These are phyloP conservation scores for Murraya koenigii DNA, from an alignment of 345 rosid species.

Conservation along the genomic window DNA sequence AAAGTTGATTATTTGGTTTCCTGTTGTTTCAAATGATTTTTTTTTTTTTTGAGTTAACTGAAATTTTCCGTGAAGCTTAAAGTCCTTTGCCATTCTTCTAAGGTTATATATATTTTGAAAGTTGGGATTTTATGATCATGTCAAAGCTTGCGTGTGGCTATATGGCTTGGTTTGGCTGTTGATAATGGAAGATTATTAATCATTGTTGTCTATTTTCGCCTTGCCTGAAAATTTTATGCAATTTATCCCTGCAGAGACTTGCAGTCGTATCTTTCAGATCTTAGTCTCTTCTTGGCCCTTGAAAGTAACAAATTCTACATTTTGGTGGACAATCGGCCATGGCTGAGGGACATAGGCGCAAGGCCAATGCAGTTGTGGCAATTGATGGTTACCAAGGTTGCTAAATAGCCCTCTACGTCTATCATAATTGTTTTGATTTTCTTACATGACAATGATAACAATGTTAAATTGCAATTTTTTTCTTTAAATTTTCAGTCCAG, in stretches of 20 bases:
- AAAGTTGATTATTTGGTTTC: constrained; percentile 1
- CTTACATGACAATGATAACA: neutral
- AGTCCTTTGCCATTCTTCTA: neutral
- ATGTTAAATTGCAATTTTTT: constrained; percentile 19
- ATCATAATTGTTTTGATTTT: neutral
- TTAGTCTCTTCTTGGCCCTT: constrained; percentile 65
- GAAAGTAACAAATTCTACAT: constrained; percentile 81
- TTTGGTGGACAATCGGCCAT: constrained; percentile 93
- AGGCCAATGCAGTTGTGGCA: constrained; percentile 89
- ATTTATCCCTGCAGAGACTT: constrained; percentile 68
- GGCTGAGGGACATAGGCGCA: constrained; percentile 63
- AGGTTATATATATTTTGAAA: neutral
- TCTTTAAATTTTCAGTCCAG: constrained; percentile 58
- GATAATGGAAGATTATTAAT: neutral
- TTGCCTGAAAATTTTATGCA: neutral
- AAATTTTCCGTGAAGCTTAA: neutral
- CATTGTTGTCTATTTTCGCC: neutral
- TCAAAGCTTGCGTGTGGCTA: neutral
- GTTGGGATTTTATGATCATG: neutral
- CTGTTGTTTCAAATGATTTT: neutral
- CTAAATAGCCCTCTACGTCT: neutral
- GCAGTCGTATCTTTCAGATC: constrained; percentile 96
- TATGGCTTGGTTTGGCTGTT: neutral
- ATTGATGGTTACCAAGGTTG: constrained; percentile 96
- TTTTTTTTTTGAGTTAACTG: neutral